Evolutionary conservation across 1,139 yeast genomes (phyloP).

Genomic region (Taphrina wiesneri): DNA sequence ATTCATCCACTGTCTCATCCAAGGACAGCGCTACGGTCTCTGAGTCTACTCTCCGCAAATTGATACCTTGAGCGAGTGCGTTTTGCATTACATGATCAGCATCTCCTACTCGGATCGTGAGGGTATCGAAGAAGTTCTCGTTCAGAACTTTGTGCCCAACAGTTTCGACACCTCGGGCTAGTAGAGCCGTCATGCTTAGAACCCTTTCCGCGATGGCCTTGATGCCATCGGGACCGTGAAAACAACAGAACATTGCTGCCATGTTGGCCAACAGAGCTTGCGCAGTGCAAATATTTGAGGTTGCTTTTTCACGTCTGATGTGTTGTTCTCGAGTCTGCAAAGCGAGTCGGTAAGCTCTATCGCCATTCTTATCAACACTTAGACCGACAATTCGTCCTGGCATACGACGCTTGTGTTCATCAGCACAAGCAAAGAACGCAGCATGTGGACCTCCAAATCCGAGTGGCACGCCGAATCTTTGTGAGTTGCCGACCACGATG

Average conservation of each 20-base stretch:
- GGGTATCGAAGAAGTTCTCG: constrained; percentile 79
- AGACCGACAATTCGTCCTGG: constrained; percentile 97
- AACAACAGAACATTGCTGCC: constrained; percentile 93
- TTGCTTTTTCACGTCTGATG: constrained; percentile 94
- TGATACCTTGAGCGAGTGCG: constrained; percentile 69
- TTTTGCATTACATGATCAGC: constrained; percentile 58
- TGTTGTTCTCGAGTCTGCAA: constrained; percentile 98
- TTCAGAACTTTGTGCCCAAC: constrained; percentile 58
- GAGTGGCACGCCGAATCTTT: constrained; percentile 95
- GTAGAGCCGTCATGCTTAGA: constrained; percentile 68
- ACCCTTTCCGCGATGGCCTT: constrained; percentile 75
- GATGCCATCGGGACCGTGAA: constrained; percentile 94
- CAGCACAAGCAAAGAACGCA: constrained; percentile 86
- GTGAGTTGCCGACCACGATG: constrained; percentile 87
- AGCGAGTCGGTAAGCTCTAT: constrained; percentile 84
- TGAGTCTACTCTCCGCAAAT: constrained; percentile 69
- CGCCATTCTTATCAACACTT: constrained; percentile 86
- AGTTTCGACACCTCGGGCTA: constrained; percentile 55
- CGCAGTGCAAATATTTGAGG: constrained; percentile 96
- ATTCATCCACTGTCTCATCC: constrained; percentile 77
- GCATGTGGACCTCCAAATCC: constrained; percentile 99
- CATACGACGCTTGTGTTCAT: constrained; percentile 79
- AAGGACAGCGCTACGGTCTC: constrained; percentile 68
- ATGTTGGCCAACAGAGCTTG: constrained; percentile 95
- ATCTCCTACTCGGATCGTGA: constrained; percentile 61